phyloP scores from a whole-genome alignment of 495 filamentous ascomycete genomes.

The Aspergillus heteromorphus region DNA sequence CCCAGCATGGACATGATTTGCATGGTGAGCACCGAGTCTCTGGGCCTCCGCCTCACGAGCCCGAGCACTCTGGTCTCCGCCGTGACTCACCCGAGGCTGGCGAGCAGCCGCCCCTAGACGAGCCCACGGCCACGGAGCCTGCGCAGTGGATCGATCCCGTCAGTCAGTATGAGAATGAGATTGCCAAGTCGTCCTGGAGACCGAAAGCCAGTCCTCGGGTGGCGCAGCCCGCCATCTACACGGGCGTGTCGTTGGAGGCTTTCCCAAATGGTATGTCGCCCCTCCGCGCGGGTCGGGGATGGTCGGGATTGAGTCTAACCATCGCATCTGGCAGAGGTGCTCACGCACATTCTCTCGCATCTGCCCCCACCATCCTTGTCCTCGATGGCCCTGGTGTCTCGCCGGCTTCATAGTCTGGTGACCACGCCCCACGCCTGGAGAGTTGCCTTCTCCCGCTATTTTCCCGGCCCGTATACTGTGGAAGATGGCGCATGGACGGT shows the following conservation, averaged over 20 bases:
- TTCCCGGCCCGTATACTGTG: slow-evolving; percentile 62
- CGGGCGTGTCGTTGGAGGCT: slow-evolving; percentile 51
- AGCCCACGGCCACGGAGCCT: slow-evolving; percentile 11
- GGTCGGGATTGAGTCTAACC: slow-evolving; percentile 8
- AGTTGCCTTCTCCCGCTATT: slow-evolving; percentile 82
- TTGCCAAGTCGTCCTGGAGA: slow-evolving; percentile 37
- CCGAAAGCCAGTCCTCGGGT: slow-evolving; percentile 56
- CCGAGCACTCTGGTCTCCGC: slow-evolving; percentile 26
- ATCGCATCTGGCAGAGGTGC: slow-evolving; percentile 59
- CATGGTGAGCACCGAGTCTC: slow-evolving; percentile 35
- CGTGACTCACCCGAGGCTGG: slow-evolving; percentile 20
- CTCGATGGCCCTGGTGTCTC: slow-evolving; percentile 73
- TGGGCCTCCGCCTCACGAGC: slow-evolving; percentile 22
- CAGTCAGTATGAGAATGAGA: slow-evolving; percentile 66
- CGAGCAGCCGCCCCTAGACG: slow-evolving; percentile 31
- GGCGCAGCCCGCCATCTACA: slow-evolving; percentile 44
- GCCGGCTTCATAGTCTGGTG: slow-evolving; percentile 74
- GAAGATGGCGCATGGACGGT: slow-evolving; percentile 21
- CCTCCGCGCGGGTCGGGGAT: background rate
- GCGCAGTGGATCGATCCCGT: slow-evolving; percentile 54
- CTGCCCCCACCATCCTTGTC: slow-evolving; percentile 73
- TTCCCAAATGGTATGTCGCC: slow-evolving; percentile 73
- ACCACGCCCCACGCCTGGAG: slow-evolving; percentile 89
- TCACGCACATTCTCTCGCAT: slow-evolving; percentile 89
- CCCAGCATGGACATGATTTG: slow-evolving; percentile 75